Evolutionary conservation across 73 alveolate species (phyloP).

Genomic region (Paramecium sexaurelia): DNA sequence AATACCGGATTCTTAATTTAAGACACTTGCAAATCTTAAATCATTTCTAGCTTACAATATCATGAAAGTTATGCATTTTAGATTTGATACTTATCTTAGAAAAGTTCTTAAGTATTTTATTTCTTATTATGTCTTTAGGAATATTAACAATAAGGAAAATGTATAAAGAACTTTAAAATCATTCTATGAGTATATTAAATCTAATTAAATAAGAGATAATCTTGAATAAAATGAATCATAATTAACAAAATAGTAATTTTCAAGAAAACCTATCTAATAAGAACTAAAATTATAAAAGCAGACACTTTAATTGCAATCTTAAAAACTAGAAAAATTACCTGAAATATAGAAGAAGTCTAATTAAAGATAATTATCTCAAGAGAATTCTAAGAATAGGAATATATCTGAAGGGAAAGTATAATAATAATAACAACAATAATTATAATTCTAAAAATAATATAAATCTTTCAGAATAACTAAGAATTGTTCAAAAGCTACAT

Average conservation of each 20-base stretch:
- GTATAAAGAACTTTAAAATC: conserved; percentile 48
- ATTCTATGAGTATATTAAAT: conserved; percentile 12
- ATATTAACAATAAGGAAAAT: conserved; percentile 41
- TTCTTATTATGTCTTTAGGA: neutral
- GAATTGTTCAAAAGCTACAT: neutral
- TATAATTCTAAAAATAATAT: neutral
- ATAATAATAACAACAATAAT: neutral
- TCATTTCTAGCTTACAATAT: conserved; percentile 46
- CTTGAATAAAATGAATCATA: neutral
- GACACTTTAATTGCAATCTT: neutral
- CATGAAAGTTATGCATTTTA: conserved; percentile 31
- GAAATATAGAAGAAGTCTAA: neutral
- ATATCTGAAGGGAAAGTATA: neutral
- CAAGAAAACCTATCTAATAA: neutral
- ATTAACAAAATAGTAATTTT: neutral
- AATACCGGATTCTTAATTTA: conserved; percentile 53
- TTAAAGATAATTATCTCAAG: neutral
- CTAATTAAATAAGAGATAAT: conserved; percentile 19
- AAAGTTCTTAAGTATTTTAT: conserved; percentile 45
- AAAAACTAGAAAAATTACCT: neutral
- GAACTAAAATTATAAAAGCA: neutral
- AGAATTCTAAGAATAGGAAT: neutral
- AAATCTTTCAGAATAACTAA: neutral
- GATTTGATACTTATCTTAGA: conserved; percentile 45
- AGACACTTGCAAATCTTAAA: conserved; percentile 30